phyloP scores from a whole-genome alignment of 2,329 filamentous ascomycete genomes.

The Cercospora sp. region DNA sequence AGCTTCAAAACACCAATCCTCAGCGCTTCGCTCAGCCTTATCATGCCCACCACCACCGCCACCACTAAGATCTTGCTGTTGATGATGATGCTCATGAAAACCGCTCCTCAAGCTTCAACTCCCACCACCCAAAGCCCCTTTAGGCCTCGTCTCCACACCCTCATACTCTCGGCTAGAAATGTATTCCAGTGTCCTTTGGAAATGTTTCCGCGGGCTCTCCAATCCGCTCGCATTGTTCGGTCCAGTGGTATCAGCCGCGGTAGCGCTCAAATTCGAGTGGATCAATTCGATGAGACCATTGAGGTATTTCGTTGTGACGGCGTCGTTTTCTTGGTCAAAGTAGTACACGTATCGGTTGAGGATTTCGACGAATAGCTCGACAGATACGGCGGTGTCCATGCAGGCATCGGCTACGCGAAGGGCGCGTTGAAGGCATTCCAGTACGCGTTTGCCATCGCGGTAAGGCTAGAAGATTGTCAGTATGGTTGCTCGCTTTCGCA shows the following conservation, averaged over 20 bases:
- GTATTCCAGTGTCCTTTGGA: slow-evolving; percentile 91
- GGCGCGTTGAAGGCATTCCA: slow-evolving; percentile 93
- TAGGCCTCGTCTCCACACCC: slow-evolving; percentile 72
- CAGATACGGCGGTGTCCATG: slow-evolving; percentile 96
- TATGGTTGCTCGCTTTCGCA: too few species aligned
- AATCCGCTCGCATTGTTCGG: slow-evolving; percentile 80
- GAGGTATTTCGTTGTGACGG: slow-evolving; percentile 95
- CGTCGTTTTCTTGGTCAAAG: slow-evolving; percentile 98
- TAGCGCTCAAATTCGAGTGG: slow-evolving; percentile 84
- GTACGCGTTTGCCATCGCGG: slow-evolving; percentile 92
- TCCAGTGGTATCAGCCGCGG: background rate
- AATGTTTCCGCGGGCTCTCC: slow-evolving; percentile 89
- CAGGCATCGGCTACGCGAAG: slow-evolving; percentile 95
- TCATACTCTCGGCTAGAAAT: slow-evolving; percentile 91
- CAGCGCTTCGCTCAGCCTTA: background rate
- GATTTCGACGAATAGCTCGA: slow-evolving; percentile 98
- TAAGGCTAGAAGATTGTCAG: slow-evolving; percentile 87
- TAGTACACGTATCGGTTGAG: slow-evolving; percentile 98
- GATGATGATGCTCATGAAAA: slow-evolving; percentile 1
- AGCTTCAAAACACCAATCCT: slow-evolving; percentile 5
- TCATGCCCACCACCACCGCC: background rate
- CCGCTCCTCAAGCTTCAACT: slow-evolving; percentile 13
- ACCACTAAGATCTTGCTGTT: background rate
- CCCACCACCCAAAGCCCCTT: slow-evolving; percentile 1
- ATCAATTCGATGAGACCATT: slow-evolving; percentile 98